Evolutionary conservation across 2,329 filamentous ascomycete genomes (phyloP), one percentile per base, ranked within the genome.

Genomic region (Didymella lethalis): DNA sequence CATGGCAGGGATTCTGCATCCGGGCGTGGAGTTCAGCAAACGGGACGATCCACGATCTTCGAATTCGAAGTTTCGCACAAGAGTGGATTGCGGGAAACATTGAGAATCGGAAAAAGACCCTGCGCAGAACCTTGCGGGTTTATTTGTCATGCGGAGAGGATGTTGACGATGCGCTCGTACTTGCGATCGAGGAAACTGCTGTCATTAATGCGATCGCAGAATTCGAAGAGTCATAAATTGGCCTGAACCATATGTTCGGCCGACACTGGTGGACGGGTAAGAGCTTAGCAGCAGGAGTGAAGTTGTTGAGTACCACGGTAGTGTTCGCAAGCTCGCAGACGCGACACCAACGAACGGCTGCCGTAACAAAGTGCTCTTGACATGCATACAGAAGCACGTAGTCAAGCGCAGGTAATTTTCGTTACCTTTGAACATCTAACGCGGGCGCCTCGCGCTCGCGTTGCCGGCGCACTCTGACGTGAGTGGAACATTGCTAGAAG

Each of bases 11-110:
- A 56, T 63, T 51, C 48, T 52, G 44, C 51, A 48, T 60, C 45
- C 28, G 40, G 46, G 20, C 45, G 61, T 63, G 63, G 59, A 60
- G 47, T 64, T 48, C 57, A 58, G 54, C 46, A 50, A 61, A 60
- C 61, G 65, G 65, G 62, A 60, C 50, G 62, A 66, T 67, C 62
- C 47, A 65, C 64, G 61, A 62, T 66, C 58, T 52, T 61, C 64
- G 54, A 26, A 38, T 43, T 55, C 56, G 23, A 23, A 23, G 45
- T 61, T 44, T 55, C 32, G 29, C 43, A 53, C 57, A 18, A 55
- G 43, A 25, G 49, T 59, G 46, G 46, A 16, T 50, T 59, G 25
- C 47, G 46, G 54, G 34, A 29, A 48, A 28, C 44, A 48, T 40
- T 28, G 34, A 8, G 36, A 11, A 38, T 38, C 36, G 26, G 23